A percentile compares a stretch with the other conserved stretches of the same genome.
Conservation (phyloP, 2,329 filamentous ascomycete genomes). For the Xylariaceae sp. region DNA sequence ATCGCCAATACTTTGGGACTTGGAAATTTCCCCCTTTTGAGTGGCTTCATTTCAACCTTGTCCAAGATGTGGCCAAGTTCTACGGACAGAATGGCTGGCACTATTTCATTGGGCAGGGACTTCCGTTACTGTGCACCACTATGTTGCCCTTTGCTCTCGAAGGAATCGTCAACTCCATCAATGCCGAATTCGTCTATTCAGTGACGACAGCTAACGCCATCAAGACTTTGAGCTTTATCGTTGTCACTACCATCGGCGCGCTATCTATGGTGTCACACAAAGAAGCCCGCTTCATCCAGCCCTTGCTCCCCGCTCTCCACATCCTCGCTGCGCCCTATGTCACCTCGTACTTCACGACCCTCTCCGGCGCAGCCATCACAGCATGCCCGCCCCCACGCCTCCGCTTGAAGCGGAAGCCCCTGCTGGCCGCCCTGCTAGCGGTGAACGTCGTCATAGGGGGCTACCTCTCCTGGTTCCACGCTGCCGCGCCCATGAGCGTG, state of each 20-base stretch:
- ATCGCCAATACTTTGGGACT: conserved; percentile 72
- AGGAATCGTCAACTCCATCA: conserved; percentile 53
- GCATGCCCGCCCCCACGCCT: conserved; percentile 26
- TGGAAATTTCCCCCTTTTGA: conserved; percentile 87
- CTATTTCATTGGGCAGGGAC: conserved; percentile 87
- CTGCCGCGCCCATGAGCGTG: conserved; percentile 71
- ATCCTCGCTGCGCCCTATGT: conserved; percentile 67
- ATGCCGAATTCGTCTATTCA: conserved; percentile 33
- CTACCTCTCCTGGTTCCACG: conserved; percentile 73
- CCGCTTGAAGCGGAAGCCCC: conserved; percentile 44
- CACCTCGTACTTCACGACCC: conserved; percentile 56
- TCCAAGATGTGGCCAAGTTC: conserved; percentile 81
- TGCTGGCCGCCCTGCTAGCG: conserved; percentile 54
- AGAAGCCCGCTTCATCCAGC: conserved; percentile 95
- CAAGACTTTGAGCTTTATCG: conserved; percentile 51
- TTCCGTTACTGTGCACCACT: conserved; percentile 81
- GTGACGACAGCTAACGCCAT: conserved; percentile 38
- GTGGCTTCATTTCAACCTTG: conserved; percentile 87
- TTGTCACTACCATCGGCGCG: conserved; percentile 52
- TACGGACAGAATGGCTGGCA: conserved; percentile 88
- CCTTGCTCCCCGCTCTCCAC: conserved; percentile 80
- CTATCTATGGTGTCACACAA: conserved; percentile 87
- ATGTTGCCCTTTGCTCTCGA: conserved; percentile 69
- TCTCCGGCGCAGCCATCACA: conserved; percentile 25
- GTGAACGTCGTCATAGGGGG: conserved; percentile 65